These are phyloP conservation scores for Pythium graminicola DNA, from an alignment of 352 stramenopile genomes.

Conservation along the genomic window DNA sequence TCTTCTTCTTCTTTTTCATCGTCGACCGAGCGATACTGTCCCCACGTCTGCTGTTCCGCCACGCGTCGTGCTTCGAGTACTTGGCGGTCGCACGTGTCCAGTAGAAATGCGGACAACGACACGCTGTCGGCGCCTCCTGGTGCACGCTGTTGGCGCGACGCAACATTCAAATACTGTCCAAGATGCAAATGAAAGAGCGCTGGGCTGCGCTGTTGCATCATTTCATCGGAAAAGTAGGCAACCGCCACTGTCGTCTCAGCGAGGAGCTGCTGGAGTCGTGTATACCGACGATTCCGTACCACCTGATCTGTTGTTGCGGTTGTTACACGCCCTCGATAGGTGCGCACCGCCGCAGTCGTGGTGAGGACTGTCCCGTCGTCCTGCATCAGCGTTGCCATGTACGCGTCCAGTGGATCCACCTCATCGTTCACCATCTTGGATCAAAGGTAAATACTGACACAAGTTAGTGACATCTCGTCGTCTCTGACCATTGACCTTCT, in stretches of 20 bases:
- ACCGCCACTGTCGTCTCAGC: slow-evolving; percentile 10
- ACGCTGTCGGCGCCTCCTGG: slow-evolving; percentile 9
- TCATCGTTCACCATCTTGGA: slow-evolving; percentile 8
- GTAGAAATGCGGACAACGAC: slow-evolving; percentile 58
- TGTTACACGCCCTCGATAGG: not conserved
- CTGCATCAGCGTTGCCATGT: slow-evolving; percentile 59
- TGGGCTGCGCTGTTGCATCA: slow-evolving; percentile 75
- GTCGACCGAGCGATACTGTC: slow-evolving; percentile 26
- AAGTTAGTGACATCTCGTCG: slow-evolving; percentile 3
- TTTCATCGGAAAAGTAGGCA: slow-evolving; percentile 69
- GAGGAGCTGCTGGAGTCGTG: slow-evolving; percentile 60
- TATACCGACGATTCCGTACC: slow-evolving; percentile 72
- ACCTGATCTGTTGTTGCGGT: not conserved
- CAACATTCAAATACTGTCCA: slow-evolving; percentile 51
- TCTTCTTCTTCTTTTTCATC: slow-evolving; percentile 24
- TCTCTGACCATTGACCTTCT: too few species aligned
- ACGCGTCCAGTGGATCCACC: slow-evolving; percentile 71
- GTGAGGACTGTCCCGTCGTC: slow-evolving; percentile 8
- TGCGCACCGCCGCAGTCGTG: slow-evolving; percentile 8
- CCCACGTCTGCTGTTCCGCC: slow-evolving; percentile 58
- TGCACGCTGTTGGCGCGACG: slow-evolving; percentile 11
- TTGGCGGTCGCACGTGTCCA: slow-evolving; percentile 57
- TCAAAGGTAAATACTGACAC: slow-evolving; percentile 7
- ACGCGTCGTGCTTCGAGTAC: slow-evolving; percentile 59
- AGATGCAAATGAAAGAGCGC: slow-evolving; percentile 82